Percentiles rank a stretch among this genome's conserved stretches.
phyloP scores from a whole-genome alignment of 1,284 basidiomycete species.

The Abortiporus biennis region DNA sequence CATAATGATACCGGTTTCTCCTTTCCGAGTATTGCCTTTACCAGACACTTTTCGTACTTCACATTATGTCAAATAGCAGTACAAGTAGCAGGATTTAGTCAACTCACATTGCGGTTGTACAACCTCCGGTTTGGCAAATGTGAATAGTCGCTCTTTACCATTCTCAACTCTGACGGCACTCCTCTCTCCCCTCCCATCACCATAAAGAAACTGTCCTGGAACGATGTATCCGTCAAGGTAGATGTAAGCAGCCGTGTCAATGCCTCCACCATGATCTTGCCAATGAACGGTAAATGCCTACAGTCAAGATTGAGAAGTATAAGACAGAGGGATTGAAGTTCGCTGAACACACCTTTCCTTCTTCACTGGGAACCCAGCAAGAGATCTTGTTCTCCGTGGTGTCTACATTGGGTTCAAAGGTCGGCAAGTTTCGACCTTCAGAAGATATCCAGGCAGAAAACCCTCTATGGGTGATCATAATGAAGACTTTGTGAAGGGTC shows the following conservation, averaged over 20 bases:
- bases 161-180: constrained; percentile 38
- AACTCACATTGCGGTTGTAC: too few relatives aligned
- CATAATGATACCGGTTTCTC: constrained; percentile 45
- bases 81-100: too few relatives aligned
- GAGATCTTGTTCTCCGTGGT: constrained; percentile 36
- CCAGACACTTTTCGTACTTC: too few relatives aligned
- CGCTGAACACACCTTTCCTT: constrained; percentile 38
- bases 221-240: constrained; percentile 51
- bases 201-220: constrained; percentile 53
- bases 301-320: constrained; percentile 4
- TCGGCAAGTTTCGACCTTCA: constrained; percentile 39
- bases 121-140: constrained; percentile 44
- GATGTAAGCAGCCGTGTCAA: constrained; percentile 52
- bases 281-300: constrained; percentile 56
- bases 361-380: constrained; percentile 59
- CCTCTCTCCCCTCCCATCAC: constrained; percentile 42
- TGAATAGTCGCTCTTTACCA: constrained; percentile 48
- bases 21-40: too few relatives aligned
- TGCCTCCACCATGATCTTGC: constrained; percentile 47
- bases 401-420: constrained; percentile 47
- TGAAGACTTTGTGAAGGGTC: background rate
- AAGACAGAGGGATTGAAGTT: constrained; percentile 1
- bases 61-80: too few relatives aligned
- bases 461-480: constrained; percentile 48
- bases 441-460: constrained; percentile 64